Percentiles rank a stretch among this genome's conserved stretches.
Conservation (phyloP, 306 rosid genomes). For the Nissolia schottii region DNA sequence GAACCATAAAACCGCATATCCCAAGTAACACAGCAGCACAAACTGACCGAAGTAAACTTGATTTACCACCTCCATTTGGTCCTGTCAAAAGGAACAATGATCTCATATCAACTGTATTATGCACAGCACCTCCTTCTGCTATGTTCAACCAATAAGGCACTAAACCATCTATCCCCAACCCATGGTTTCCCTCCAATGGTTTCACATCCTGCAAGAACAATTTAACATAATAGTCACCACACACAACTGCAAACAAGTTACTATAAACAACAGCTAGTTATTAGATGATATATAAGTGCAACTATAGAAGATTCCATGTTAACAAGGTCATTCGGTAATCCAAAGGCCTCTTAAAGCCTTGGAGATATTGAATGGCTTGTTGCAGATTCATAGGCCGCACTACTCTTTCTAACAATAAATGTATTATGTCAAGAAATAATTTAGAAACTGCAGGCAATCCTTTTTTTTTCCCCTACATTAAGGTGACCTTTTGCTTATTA, state of each 20-base stretch:
- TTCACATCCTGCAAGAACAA: slow-evolving; percentile 47
- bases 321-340: background rate
- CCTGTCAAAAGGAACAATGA: slow-evolving; percentile 91
- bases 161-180: slow-evolving; percentile 73
- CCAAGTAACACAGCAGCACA: slow-evolving; percentile 96
- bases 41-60: slow-evolving; percentile 86
- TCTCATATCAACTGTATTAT: slow-evolving; percentile 79
- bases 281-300: background rate
- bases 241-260: background rate
- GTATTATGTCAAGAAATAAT: background rate
- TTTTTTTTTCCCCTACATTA: background rate
- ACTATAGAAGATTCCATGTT: background rate
- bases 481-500: background rate
- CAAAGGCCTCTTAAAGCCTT: background rate
- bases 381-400: background rate
- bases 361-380: background rate
- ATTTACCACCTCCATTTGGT: slow-evolving; percentile 98
- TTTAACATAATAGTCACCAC: slow-evolving; percentile 17
- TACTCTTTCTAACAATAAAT: background rate
- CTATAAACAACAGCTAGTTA: background rate
- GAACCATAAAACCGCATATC: slow-evolving; percentile 88
- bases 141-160: slow-evolving; percentile 87
- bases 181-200: slow-evolving; percentile 28
- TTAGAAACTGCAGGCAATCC: background rate
- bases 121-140: slow-evolving; percentile 79